A percentile compares a stretch with the other conserved stretches of the same genome.
Evolutionary conservation across 2,329 filamentous ascomycete species (phyloP).

Genomic region (Aspergillus japonicus): DNA sequence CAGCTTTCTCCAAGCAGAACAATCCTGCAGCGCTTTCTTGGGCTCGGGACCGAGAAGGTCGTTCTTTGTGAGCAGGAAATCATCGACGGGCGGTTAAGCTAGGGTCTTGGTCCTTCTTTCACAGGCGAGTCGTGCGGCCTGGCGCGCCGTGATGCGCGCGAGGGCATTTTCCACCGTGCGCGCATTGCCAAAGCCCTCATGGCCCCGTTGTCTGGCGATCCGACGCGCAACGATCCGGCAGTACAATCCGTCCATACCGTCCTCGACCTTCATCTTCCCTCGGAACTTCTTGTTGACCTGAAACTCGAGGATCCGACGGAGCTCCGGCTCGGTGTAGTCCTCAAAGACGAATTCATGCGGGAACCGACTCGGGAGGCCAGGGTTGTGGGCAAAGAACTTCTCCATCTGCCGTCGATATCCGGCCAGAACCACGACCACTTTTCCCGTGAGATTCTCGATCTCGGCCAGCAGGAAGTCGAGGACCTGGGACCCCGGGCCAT

Average conservation of each 20-base stretch:
- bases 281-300: constrained; percentile 57
- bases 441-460: constrained; percentile 68
- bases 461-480: constrained; percentile 71
- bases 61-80: constrained; percentile 58
- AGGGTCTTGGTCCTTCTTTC: constrained; percentile 43
- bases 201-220: constrained; percentile 61
- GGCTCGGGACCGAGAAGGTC: constrained; percentile 73
- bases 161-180: constrained; percentile 65
- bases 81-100: constrained; percentile 46
- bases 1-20: constrained; percentile 58
- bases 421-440: constrained; percentile 69
- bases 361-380: constrained; percentile 67
- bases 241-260: constrained; percentile 59
- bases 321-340: constrained; percentile 66
- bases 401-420: constrained; percentile 77
- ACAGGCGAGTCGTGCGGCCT: constrained; percentile 55
- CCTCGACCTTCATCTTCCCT: constrained; percentile 59
- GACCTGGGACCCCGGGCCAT: constrained; percentile 56
- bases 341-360: constrained; percentile 64
- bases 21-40: constrained; percentile 50
- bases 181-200: constrained; percentile 71
- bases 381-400: constrained; percentile 71
- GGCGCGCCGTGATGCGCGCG: constrained; percentile 55
- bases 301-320: constrained; percentile 60
- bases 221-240: constrained; percentile 62